phyloP scores from a whole-genome alignment of 768 basidiomycete genomes.

The Tricholoma furcatifolium region DNA sequence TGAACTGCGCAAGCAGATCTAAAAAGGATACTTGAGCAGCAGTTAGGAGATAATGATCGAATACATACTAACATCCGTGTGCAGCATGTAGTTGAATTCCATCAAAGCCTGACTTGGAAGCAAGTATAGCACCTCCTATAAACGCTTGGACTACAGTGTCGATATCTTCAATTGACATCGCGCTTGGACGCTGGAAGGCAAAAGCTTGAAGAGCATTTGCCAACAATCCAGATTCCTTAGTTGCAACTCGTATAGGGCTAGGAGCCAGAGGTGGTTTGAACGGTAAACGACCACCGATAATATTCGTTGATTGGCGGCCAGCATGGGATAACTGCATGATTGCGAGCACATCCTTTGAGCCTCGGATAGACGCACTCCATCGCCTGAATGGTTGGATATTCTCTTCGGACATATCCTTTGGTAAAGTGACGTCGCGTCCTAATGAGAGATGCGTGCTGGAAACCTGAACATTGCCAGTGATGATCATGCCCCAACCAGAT shows the following conservation, averaged over 20 bases:
- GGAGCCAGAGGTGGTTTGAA: conserved; percentile 69
- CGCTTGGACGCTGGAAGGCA: conserved; percentile 61
- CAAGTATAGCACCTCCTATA: conserved; percentile 63
- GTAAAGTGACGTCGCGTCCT: conserved; percentile 71
- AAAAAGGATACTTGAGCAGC: neutral
- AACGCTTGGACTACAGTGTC: conserved; percentile 60
- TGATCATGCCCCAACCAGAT: conserved; percentile 82
- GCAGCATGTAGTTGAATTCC: conserved; percentile 84
- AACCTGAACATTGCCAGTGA: conserved; percentile 86
- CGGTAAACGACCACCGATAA: conserved; percentile 65
- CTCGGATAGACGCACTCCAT: conserved; percentile 53
- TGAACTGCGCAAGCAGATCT: conserved; percentile 81
- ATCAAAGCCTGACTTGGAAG: conserved; percentile 72
- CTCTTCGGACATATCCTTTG: conserved; percentile 38
- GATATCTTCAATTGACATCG: conserved; percentile 62
- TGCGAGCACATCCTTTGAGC: conserved; percentile 39
- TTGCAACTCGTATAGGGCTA: conserved; percentile 55
- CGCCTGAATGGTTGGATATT: conserved; percentile 47
- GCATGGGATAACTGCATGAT: conserved; percentile 84
- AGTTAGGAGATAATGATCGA: neutral
- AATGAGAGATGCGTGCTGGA: conserved; percentile 59
- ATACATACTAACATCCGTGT: conserved; percentile 71
- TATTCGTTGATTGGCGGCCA: conserved; percentile 78
- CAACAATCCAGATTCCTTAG: conserved; percentile 24
- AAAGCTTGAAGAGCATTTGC: conserved; percentile 41